Base-by-base conservation (phyloP, 495 filamentous ascomycete genomes). In the Aspergillus conjunctus region DNA sequence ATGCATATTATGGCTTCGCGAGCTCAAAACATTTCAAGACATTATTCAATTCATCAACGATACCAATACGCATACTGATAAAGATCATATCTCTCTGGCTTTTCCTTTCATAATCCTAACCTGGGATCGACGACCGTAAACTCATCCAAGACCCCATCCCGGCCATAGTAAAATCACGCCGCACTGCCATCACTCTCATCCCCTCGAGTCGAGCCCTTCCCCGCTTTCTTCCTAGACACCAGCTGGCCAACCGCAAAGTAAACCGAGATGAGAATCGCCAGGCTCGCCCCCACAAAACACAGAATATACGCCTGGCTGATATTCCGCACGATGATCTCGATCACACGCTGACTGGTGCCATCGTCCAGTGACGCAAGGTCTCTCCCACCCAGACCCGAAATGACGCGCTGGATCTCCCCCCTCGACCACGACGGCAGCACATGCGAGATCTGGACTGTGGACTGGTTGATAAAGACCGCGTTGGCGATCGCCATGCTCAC, bases 401-500 rank as follows among this genome's bases (percentile, higher is more conserved):
- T 37, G 0, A 37, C 34, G 9, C 34, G 8, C 34, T 37, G 34
- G 14, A 37, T 37, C 34, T 37, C 34, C 3, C 34, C 34, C 34
- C 34, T 37, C 34, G 8, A 8, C 34, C 34, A 37, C 34, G 9
- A 8, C 34, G 34, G 34, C 34, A 37, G 14, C 0, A 37, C 0
- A 8, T 3, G 1, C 3, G 9, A 1, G 14, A 37, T 37, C 34
- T 37, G 34, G 9, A 9, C 34, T 14, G 34, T 37, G 9, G 34
- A 8, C 34, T 37, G 34, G 14, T 37, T 37, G 9, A 37, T 9
- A 37, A 37, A 37, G 9, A 60, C 22, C 21, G 48, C 41, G 21
- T 43, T 45, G 3, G 58, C 58, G 31, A 60, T 53, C 14, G 48
- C 41, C n/a, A 60, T 52, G 2, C 49, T 52, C 26, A 60, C 41